These are phyloP conservation scores for Mycena chlorophos DNA, from an alignment of 768 basidiomycete genomes.

Conservation along the genomic window DNA sequence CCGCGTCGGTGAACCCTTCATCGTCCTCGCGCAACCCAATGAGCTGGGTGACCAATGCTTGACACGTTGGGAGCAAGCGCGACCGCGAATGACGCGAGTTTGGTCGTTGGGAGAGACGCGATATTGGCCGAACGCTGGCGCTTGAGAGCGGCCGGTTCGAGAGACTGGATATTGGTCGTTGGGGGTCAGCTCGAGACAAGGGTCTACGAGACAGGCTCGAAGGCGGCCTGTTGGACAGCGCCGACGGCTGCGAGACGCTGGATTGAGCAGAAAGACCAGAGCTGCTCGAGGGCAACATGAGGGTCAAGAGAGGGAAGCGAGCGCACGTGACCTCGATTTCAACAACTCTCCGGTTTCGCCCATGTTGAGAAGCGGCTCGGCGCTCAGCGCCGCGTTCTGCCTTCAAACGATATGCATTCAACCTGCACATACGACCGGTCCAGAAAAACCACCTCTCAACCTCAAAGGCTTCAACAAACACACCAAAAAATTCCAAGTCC, in stretches of 20 bases:
- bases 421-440: too few species aligned
- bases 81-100: slow-evolving; percentile 56
- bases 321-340: not conserved
- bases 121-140: slow-evolving; percentile 38
- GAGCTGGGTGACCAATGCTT: slow-evolving; percentile 54
- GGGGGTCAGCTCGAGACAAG: too few species aligned
- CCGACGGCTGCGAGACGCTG: slow-evolving; percentile 12
- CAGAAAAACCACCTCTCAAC: too few species aligned
- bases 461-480: too few species aligned
- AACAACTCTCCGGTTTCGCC: not conserved
- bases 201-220: slow-evolving; percentile 47
- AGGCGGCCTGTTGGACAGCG: slow-evolving; percentile 27
- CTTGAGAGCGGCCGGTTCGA: slow-evolving; percentile 40
- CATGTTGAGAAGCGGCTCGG: not conserved
- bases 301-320: not conserved
- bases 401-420: too few species aligned
- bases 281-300: slow-evolving; percentile 22
- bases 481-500: too few species aligned
- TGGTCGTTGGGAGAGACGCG: slow-evolving; percentile 45
- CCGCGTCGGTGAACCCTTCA: slow-evolving; percentile 43
- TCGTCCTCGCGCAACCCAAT: slow-evolving; percentile 53
- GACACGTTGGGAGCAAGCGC: slow-evolving; percentile 54
- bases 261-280: slow-evolving; percentile 15
- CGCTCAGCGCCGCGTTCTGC: too few species aligned
- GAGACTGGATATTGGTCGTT: slow-evolving; percentile 46